Base-by-base conservation (phyloP, 1,284 basidiomycete genomes). In the Clitocybe nebularis region DNA sequence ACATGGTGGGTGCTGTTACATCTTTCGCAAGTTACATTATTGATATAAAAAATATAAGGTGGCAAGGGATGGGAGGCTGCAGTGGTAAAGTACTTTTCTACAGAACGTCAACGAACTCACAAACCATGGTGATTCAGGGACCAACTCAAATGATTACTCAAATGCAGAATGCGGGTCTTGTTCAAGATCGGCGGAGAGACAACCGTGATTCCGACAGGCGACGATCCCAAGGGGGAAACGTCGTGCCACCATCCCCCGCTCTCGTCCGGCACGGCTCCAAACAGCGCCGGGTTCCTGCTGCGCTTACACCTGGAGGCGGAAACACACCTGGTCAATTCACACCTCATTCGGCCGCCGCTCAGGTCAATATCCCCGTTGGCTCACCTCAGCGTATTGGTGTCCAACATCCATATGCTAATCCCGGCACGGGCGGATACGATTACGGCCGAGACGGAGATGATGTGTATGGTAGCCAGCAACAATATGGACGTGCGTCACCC, bases 51-150 rank as follows among this genome's bases (percentile, higher is more conserved):
- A 11, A 22, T 39, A 33, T 30, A 55, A 86, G 84, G 84, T 54
- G 94, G 93, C 34, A 89, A 92, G 68, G 95, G 95, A 43, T 98
- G 94, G 93, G 93, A 98, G 68, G 80, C 78, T 26, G 84, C 84
- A 32, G 70, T 79, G 58, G 89, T 91, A 58, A 57, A 83, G 61
- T 16, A 37, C 46, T 43, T 36, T 10, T 50, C n/a, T n/a, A n/a
- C n/a, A n/a, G n/a, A n/a, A n/a, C n/a, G n/a, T n/a, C n/a, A n/a
- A n/a, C n/a, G n/a, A n/a, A n/a, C n/a, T n/a, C n/a, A n/a, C n/a
- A n/a, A n/a, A n/a, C n/a, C n/a, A n/a, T n/a, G n/a, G n/a, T n/a
- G n/a, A n/a, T n/a, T n/a, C 39, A 54, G 38, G 54, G 75, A 40
- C 77, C 81, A 59, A 78, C 69, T 53, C 76, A 81, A 55, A 74